Base-by-base conservation (phyloP, 305 asterid species). In the Fraxinus velutina region DNA sequence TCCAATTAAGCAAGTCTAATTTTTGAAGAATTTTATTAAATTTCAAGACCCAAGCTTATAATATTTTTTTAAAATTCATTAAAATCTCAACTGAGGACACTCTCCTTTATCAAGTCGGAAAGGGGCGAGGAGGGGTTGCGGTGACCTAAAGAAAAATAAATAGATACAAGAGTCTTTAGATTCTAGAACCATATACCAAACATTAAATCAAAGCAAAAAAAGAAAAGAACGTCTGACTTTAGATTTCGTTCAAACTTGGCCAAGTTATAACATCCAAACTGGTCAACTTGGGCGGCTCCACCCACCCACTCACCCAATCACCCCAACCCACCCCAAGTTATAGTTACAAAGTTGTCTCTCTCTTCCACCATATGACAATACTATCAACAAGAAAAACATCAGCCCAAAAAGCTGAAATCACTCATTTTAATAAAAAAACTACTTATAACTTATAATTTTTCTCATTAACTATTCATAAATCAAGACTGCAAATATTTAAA, bases 251-350 rank as follows among this genome's bases (percentile, higher is more conserved):
- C 83, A 84, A 84, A 86, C 1, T 72, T 75, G 42, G 80, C 83
- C 83, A 83, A 81, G 79, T 79, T 27, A 86, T 5, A 77, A 52
- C 80, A 19, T 33, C 50, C 78, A 50, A 84, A 15, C 37, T 82
- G 90, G 92, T 92, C 94, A 89, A 92, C 86, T 68, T 80, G 84
- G 92, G 92, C 96, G 90, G 94, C 79, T 76, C 64, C 71, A 76
- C 74, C 37, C 74, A 19, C 17, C 2, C 24, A 5, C 27, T 0
- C 68, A 17, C 24, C 10, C 12, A 6, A 27, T 27, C 22, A 15
- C 34, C 9, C 24, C 68, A 4, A 1, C 2, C 73, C 17, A 8
- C 32, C 30, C 32, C 72, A 64, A 0, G 33, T 55, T 55, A 17
- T n/a, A 55, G 64, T 55, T 55, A 55, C 64, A 5, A 55, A 55